Percentiles rank a stretch among this genome's conserved stretches.
Conservation (phyloP, 139 green algal genomes). For the Chlamydomonas applanata region DNA sequence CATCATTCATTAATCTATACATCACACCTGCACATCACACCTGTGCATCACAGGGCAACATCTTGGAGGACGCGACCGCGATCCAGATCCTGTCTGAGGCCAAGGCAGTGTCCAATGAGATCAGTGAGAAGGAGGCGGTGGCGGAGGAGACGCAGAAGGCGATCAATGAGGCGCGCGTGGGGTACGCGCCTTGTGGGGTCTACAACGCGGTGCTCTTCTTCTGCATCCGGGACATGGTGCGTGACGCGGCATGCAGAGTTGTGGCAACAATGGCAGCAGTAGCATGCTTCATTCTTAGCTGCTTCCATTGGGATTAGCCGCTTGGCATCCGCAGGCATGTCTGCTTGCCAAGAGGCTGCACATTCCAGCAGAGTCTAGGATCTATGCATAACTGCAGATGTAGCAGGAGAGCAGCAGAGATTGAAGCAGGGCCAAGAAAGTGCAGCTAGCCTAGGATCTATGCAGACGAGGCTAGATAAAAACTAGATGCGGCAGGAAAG, state of each 20-base stretch:
- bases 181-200: slow-evolving; percentile 61
- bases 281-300: too few relatives aligned
- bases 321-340: too few relatives aligned
- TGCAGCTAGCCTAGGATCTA: background rate
- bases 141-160: slow-evolving; percentile 54
- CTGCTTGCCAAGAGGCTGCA: too few relatives aligned
- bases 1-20: background rate
- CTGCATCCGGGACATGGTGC: slow-evolving; percentile 56
- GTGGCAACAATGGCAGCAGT: too few relatives aligned
- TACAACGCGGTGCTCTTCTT: slow-evolving; percentile 75
- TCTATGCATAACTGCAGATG: too few relatives aligned
- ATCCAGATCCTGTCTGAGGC: slow-evolving; percentile 69
- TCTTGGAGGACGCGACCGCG: slow-evolving; percentile 72
- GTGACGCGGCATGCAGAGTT: background rate
- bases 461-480: too few relatives aligned
- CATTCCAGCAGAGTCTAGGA: too few relatives aligned
- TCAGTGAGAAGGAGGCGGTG: slow-evolving; percentile 61
- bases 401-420: too few relatives aligned
- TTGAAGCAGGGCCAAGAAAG: background rate
- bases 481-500: too few relatives aligned
- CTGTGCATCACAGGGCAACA: slow-evolving; percentile 49
- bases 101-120: slow-evolving; percentile 68
- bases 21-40: background rate
- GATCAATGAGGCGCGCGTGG: slow-evolving; percentile 45
- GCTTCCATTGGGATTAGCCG: too few relatives aligned